Base-by-base conservation (phyloP, 179 eudicot genomes). In the Silene coronaria region DNA sequence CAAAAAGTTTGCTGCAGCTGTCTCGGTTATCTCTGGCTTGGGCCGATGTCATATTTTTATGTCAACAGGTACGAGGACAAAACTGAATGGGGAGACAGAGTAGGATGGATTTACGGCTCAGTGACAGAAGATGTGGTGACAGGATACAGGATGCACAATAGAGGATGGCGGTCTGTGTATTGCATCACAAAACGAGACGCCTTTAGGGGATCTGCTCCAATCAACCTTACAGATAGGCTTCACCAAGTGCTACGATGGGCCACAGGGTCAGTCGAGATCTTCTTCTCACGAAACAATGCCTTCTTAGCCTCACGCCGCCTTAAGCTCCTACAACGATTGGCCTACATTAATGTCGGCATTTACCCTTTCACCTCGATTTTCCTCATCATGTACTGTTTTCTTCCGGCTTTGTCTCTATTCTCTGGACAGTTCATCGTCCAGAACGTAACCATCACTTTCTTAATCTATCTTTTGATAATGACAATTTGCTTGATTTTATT, bases 41-140 rank as follows among this genome's bases (percentile, higher is more conserved):
- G 89, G 86, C 74, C 7, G 19, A 4, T 53, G 58, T 53, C 0
- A 51, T 51, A 53, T 53, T 53, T 53, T 1, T 42, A n/a, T 3
- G 26, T 36, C n/a, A 28, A 24, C 59, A 90, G 97, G 97, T 92
- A 93, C n/a, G 98, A 93, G 80, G 98, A 93, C 80, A 93, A 93
- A 80, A 91, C 97, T 0, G 98, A 91, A 73, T 91, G 98, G 98
- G 98, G 98, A 13, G 97, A 86, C 69, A 87, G 98, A 1, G 93
- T 93, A 0, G 98, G 98, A 6, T 93, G 98, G 98, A 93, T 93
- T 74, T 93, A 93, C 17, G 98, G 98, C 3, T 93, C 98, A 12
- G 98, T 93, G 13, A 93, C 97, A 42, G 98, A 93, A 77, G 98
- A 93, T 48, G 98, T 93, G 80, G 97, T 93, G 23, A 89, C 96